Conservation (phyloP, 1,284 basidiomycete species). For the Tylopilus sp. region DNA sequence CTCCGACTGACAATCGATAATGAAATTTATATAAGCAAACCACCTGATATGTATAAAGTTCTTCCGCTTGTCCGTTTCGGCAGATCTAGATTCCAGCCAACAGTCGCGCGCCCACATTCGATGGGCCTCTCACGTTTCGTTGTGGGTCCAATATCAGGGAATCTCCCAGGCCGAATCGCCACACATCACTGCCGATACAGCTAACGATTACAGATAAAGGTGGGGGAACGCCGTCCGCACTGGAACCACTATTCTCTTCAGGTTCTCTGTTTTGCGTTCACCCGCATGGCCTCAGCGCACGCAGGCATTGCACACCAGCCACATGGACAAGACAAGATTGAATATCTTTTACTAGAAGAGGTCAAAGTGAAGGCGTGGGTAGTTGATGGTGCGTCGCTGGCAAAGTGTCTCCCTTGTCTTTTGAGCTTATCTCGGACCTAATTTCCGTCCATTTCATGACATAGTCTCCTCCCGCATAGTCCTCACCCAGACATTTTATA, state of each 20-base stretch:
- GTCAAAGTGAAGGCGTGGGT: constrained; percentile 31
- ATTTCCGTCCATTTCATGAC: neutral
- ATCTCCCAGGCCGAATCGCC: constrained; percentile 11
- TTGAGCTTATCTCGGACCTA: constrained; percentile 9
- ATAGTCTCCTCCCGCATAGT: constrained; percentile 63
- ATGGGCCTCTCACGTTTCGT: constrained; percentile 11
- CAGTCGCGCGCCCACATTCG: constrained; percentile 4
- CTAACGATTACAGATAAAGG: constrained; percentile 28
- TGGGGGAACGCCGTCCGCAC: neutral
- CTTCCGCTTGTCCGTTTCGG: too few species aligned
- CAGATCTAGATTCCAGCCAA: too few species aligned
- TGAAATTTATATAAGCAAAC: too few species aligned
- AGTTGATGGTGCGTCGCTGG: constrained; percentile 55
- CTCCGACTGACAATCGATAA: too few species aligned
- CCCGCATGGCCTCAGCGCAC: too few species aligned
- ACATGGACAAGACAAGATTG: too few species aligned
- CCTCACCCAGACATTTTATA: constrained; percentile 59
- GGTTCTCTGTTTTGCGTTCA: too few species aligned
- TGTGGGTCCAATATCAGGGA: neutral
- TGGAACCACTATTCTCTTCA: too few species aligned
- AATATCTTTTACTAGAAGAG: too few species aligned
- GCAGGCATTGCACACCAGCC: too few species aligned
- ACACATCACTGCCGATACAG: constrained; percentile 14
- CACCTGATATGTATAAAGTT: too few species aligned
- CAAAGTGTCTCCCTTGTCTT: neutral